A percentile compares a stretch with the other conserved stretches of the same genome.
phyloP scores from a whole-genome alignment of 345 rosid species.

The Viola odorata region DNA sequence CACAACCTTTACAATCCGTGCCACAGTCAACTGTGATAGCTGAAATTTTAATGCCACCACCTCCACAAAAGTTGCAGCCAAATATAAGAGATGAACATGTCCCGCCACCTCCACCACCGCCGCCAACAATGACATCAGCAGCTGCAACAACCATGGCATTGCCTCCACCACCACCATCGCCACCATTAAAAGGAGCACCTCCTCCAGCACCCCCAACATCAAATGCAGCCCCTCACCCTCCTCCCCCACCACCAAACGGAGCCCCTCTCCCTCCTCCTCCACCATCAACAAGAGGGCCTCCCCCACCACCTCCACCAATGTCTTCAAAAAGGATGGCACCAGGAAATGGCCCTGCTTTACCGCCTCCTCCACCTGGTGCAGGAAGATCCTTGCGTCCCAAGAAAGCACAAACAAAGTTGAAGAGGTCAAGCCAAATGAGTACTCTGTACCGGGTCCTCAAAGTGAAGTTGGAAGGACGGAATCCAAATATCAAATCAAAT shows the following conservation, averaged over 20 bases:
- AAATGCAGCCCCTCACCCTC: background rate
- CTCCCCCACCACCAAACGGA: constrained; percentile 1
- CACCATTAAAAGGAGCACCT: constrained; percentile 4
- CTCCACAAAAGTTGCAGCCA: constrained; percentile 4
- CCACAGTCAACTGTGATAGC: constrained; percentile 1
- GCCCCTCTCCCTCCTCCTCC: constrained; percentile 9
- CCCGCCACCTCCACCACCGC: constrained; percentile 19
- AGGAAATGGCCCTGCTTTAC: constrained; percentile 44
- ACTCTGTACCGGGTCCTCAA: constrained; percentile 65
- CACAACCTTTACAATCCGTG: constrained; percentile 20
- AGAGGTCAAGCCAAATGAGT: constrained; percentile 74
- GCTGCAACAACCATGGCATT: background rate
- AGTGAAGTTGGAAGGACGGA: constrained; percentile 70
- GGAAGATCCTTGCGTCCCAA: constrained; percentile 56
- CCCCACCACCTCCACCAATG: constrained; percentile 23
- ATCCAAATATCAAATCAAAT: constrained; percentile 29
- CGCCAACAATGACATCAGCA: background rate
- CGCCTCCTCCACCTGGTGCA: constrained; percentile 58
- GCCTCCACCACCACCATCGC: background rate
- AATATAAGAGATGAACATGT: background rate
- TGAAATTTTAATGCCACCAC: background rate
- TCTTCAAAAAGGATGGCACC: constrained; percentile 14
- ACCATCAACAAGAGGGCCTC: constrained; percentile 7
- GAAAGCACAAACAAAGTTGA: constrained; percentile 65
- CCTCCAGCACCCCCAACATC: constrained; percentile 17